Base-by-base conservation (phyloP, 2,329 filamentous ascomycete species). In the Nemania sp. region DNA sequence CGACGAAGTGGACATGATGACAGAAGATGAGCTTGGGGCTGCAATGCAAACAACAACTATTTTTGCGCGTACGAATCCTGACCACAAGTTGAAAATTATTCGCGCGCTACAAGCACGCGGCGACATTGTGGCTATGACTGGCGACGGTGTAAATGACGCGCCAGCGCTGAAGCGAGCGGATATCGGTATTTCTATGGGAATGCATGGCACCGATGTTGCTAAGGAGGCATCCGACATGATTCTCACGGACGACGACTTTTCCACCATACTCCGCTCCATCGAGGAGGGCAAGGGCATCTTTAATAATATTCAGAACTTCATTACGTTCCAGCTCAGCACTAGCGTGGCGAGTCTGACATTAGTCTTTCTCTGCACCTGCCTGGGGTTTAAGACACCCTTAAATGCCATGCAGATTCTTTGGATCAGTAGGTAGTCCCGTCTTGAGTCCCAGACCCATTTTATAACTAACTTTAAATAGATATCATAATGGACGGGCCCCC, bases 401-500 rank as follows among this genome's bases (percentile, higher is more conserved):
- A 99, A 99, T 70, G 91, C 94, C 44, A 99, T 99, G 94, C 94
- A 99, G 76, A 99, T 99, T 76, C 81, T 99, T 36, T 99, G 94
- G 94, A 99, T 99, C 68, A 99, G 93, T 97, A 77, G 77, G 91
- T 82, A 11, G 1, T 34, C 9, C 6, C 8, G 41, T 19, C 43
- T 7, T 40, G 43, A 33, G 26, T 5, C 11, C 6, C 23, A 22
- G 14, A 42, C 5, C 14, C 23, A 41, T 41, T 57, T 66, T 23
- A 24, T 48, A 9, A 24, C 63, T 68, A 62, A 66, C 46, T 28
- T 30, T 19, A 9, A 3, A 34, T 64, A 97, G 93, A 99, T 70
- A 97, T 99, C 68, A 92, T 99, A 65, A 99, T 99, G 95, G 95
- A 99, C 73, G 94, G 95, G 8, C 94, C 94, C 14, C 94, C 94